Conservation (phyloP, 805 yeast species). For the Saccharomycopsis schoenii region DNA sequence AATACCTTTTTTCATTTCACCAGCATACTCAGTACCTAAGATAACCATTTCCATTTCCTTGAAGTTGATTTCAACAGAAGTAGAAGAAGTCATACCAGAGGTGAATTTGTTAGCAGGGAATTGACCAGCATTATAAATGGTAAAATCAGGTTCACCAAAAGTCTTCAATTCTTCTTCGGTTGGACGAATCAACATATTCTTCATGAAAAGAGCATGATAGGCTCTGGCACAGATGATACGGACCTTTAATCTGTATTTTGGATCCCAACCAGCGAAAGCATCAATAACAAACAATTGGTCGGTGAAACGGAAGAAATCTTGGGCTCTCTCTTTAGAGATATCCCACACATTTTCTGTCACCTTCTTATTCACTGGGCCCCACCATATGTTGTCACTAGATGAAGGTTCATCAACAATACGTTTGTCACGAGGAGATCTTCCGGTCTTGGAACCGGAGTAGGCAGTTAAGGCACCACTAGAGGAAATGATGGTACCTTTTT, state of each 20-base stretch:
- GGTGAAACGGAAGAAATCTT: conserved; percentile 93
- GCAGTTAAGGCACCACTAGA: conserved; percentile 94
- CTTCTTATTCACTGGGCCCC: conserved; percentile 98
- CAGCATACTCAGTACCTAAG: conserved; percentile 97
- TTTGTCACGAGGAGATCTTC: conserved; percentile 97
- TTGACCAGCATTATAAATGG: conserved; percentile 97
- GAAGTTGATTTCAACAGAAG: conserved; percentile 94
- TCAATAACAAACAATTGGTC: conserved; percentile 90
- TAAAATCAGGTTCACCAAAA: conserved; percentile 97
- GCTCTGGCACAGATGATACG: conserved; percentile 97
- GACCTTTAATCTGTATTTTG: conserved; percentile 90
- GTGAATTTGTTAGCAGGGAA: conserved; percentile 97
- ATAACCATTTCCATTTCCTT: conserved; percentile 98
- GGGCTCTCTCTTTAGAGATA: conserved; percentile 91
- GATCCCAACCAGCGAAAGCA: conserved; percentile 99
- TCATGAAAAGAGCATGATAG: conserved; percentile 96
- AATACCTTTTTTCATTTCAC: conserved; percentile 99
- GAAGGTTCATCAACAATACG: conserved; percentile 93
- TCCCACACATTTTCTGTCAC: conserved; percentile 92
- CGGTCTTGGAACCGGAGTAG: conserved; percentile 90
- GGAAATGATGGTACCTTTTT: conserved; percentile 83
- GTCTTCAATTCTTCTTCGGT: conserved; percentile 76
- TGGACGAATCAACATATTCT: conserved; percentile 95
- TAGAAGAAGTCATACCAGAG: conserved; percentile 92
- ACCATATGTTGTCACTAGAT: conserved; percentile 82